These are phyloP conservation scores for Pseudocercospora fijiensis DNA, from an alignment of 2,329 filamentous ascomycete species.

Conservation along the genomic window DNA sequence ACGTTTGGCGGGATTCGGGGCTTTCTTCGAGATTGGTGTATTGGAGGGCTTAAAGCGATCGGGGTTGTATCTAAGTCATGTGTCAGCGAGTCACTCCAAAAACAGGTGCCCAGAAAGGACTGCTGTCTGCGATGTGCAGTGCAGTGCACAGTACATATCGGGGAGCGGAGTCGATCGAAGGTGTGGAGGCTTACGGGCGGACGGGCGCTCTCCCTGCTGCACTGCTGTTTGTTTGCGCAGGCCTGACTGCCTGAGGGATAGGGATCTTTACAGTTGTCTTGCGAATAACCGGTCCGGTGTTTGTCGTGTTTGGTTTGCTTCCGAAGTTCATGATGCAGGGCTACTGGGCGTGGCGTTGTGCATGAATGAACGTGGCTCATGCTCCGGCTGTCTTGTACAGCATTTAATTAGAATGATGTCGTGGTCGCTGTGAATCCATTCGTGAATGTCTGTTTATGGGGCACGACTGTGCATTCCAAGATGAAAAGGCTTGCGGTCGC, in stretches of 20 bases:
- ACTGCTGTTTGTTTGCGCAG: constrained; percentile 18
- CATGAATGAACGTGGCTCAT: constrained; percentile 8
- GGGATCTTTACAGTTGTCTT: constrained; percentile 31
- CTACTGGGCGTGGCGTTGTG: constrained; percentile 16
- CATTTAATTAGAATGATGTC: constrained; percentile 3
- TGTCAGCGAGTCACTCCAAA: no score
- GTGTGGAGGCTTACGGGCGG: neutral
- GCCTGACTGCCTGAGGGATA: constrained; percentile 18
- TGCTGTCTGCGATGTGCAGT: no score
- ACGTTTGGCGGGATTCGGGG: constrained; percentile 23
- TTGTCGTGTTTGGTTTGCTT: constrained; percentile 21
- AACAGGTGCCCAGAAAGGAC: no score
- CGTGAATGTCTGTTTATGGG: neutral
- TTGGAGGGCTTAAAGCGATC: constrained; percentile 32
- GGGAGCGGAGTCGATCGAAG: no score
- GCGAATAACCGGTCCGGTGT: constrained; percentile 29
- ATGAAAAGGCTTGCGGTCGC: neutral
- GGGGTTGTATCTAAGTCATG: constrained; percentile 14
- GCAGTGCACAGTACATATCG: no score
- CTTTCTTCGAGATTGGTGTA: constrained; percentile 21
- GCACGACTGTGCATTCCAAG: neutral
- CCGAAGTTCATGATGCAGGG: constrained; percentile 32
- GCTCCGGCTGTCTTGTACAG: constrained; percentile 6
- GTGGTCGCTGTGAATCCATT: constrained; percentile 5
- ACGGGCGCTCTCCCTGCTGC: constrained; percentile 13